Conservation (phyloP, 495 filamentous ascomycete genomes). For the Neurospora discreta region DNA sequence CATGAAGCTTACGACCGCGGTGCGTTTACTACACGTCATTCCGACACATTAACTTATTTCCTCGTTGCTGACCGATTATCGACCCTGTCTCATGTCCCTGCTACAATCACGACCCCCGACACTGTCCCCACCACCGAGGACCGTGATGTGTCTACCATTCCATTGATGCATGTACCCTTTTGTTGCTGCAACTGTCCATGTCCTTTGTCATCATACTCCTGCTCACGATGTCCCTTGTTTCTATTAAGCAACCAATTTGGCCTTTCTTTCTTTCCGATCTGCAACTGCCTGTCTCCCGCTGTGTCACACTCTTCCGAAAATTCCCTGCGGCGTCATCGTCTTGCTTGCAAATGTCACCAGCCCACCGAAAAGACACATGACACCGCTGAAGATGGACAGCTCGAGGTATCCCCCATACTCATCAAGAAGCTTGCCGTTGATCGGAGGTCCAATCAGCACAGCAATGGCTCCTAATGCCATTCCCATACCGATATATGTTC, state of each 20-base stretch:
- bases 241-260: too few species aligned
- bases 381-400: conserved; percentile 38
- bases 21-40: neutral
- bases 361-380: conserved; percentile 24
- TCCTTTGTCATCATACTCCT: too few species aligned
- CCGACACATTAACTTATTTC: too few species aligned
- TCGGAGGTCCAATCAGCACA: conserved; percentile 40
- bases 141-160: too few species aligned
- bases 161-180: too few species aligned
- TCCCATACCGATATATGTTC: conserved; percentile 47
- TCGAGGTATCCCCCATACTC: conserved; percentile 30
- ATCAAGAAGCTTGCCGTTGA: conserved; percentile 37
- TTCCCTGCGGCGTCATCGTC: conserved; percentile 14
- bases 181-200: too few species aligned
- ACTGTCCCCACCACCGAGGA: too few species aligned
- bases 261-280: neutral
- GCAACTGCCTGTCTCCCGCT: neutral
- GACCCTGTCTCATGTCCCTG: too few species aligned
- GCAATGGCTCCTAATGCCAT: conserved; percentile 33
- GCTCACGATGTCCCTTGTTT: too few species aligned
- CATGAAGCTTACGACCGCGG: neutral
- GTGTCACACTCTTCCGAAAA: conserved; percentile 16
- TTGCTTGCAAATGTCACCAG: conserved; percentile 20
- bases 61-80: too few species aligned
- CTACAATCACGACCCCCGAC: too few species aligned